A percentile compares a stretch with the other conserved stretches of the same genome.
phyloP scores from a whole-genome alignment of 2,329 filamentous ascomycete species.

The Aspergillaceae sp. region DNA sequence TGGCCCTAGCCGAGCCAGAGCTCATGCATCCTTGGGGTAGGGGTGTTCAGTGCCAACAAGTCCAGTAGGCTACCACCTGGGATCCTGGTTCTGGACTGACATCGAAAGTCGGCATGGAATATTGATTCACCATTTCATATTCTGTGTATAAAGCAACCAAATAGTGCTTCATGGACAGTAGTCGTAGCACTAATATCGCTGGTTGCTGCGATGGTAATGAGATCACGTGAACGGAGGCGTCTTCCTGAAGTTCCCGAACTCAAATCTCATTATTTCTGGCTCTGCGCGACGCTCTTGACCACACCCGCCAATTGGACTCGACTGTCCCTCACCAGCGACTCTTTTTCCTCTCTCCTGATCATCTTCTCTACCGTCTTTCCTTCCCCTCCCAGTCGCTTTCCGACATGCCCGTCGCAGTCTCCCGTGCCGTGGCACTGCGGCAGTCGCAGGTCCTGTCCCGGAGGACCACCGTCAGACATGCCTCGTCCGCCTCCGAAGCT shows the following conservation, averaged over 20 bases:
- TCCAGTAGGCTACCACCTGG: no score
- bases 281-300: constrained; percentile 26
- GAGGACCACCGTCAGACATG: constrained; percentile 38
- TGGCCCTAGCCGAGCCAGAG: no score
- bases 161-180: no score
- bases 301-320: constrained; percentile 33
- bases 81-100: no score
- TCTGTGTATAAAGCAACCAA: no score
- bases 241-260: constrained; percentile 36
- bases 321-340: constrained; percentile 24
- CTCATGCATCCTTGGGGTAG: no score
- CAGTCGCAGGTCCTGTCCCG: constrained; percentile 41
- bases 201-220: no score
- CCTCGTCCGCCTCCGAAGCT: constrained; percentile 39
- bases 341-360: constrained; percentile 11
- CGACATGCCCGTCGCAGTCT: constrained; percentile 37
- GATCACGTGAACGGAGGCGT: constrained; percentile 1
- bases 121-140: no score
- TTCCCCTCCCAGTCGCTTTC: constrained; percentile 18
- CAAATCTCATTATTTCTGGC: constrained; percentile 31
- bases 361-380: constrained; percentile 18
- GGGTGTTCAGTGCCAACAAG: no score
- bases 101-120: no score
- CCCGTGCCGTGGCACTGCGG: constrained; percentile 36
- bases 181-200: no score